Conservation (phyloP, 257 asterid genomes). For the Fraxinus quadrangulata region DNA sequence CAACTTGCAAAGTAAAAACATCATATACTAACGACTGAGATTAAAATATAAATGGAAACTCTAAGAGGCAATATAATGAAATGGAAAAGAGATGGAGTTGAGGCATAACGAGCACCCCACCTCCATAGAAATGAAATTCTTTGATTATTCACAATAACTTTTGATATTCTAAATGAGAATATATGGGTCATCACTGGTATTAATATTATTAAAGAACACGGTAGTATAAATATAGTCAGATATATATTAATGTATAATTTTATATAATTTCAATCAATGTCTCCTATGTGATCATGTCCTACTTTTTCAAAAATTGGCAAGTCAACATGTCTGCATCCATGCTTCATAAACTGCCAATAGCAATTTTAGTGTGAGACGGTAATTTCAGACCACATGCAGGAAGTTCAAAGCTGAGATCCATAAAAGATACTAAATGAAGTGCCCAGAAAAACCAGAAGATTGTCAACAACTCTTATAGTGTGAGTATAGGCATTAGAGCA, state of each 20-base stretch:
- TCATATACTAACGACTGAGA: neutral
- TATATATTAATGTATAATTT: too few relatives aligned
- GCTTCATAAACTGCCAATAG: neutral
- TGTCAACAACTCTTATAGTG: constrained; percentile 72
- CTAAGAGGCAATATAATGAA: neutral
- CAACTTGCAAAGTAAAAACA: neutral
- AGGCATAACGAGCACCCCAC: neutral
- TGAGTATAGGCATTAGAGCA: constrained; percentile 76
- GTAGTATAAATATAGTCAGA: neutral
- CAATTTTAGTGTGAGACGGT: neutral
- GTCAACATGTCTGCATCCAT: neutral
- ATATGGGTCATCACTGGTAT: neutral
- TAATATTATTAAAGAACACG: neutral
- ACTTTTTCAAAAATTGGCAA: too few relatives aligned
- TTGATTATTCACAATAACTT: neutral
- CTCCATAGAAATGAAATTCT: too few relatives aligned
- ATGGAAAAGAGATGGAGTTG: neutral
- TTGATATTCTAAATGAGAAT: neutral
- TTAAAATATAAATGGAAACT: neutral
- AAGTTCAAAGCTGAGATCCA: constrained; percentile 25
- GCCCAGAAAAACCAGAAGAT: constrained; percentile 19
- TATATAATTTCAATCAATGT: too few relatives aligned
- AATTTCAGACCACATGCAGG: constrained; percentile 8
- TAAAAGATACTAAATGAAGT: constrained; percentile 20
- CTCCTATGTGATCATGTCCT: neutral